Evolutionary conservation across 2,329 filamentous ascomycete species (phyloP), one percentile per base, ranked within the genome.

Genomic region (Fusarium solani-melongenae): DNA sequence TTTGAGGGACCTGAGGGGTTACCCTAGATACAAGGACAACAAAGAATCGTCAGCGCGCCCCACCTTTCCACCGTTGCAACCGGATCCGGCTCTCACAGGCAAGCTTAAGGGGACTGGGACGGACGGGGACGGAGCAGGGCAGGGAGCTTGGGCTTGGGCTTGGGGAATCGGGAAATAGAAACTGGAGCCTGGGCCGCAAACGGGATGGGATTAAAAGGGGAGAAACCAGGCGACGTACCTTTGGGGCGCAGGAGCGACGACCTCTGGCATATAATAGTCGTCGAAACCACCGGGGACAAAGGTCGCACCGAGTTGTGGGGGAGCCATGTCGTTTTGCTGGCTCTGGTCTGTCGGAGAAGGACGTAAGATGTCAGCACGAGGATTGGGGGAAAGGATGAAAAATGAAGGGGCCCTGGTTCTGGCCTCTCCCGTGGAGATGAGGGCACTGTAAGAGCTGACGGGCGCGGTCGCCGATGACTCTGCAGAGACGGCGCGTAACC

Each of bases 1-100:
- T 96, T 84, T 96, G 93, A 76, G 96, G 94, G 75, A 98, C 95
- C 88, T 98, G 95, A 82, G 94, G 94, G 91, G 96, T 98, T 80
- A 97, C 91, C 86, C 94, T 97, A 83, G 76, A 81, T 73, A 80
- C 77, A 78, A 74, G 62, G 67, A 76, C 72, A 76, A 77, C 73
- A 76, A 74, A 81, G 78, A 76, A 78, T 73, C 73, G 82, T 85
- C 80, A 84, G 83, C 80, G 74, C 74, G 81, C 80, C 80, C 80
- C 80, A 81, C 81, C 75, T 72, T 75, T 78, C 67, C 72, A 77
- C 75, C 76, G 77, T 77, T 72, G 56, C 62, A 71, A 70, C 75
- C 72, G 71, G 66, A 76, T 77, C 71, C 73, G 78, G 73, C 46
- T 53, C 46, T 53, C 67, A 49, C 67, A 73, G 69, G 69, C 59